Base-by-base conservation (phyloP, 805 yeast species). In the Brettanomyces nanus region DNA sequence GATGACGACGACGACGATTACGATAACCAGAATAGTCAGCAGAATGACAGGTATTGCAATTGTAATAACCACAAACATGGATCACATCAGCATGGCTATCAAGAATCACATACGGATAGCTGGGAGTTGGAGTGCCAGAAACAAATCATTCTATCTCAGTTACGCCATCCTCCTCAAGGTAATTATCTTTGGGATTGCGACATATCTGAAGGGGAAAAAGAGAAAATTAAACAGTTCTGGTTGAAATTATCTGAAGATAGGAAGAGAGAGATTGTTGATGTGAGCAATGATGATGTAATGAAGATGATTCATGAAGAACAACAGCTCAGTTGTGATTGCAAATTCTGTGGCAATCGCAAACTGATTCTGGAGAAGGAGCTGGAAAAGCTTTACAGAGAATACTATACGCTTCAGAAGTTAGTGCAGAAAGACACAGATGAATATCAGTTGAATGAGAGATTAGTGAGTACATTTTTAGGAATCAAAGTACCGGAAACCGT, bases 261-360 rank as follows among this genome's bases (percentile, higher is more conserved):
- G 46, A 80, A 83, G 48, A 66, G 71, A 47, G 63, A 71, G 22
- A 68, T 86, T 19, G 70, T 84, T 22, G 68, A 71, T 48, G 72
- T 84, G 31, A 85, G 83, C 46, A 80, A 78, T 53, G 74, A 74
- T 33, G 77, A 84, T 29, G 77, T 87, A 1, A 66, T 83, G 59
- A 72, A 71, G 35, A 68, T 76, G 31, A 73, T 85, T 56, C 73
- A 71, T 43, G 76, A 70, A 42, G 77, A 76, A 51, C 80, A 75
- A 51, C 66, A 68, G 44, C 61, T 65, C 19, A 56, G 58, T 20
- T 87, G 95, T 55, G 69, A 75, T 41, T 89, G 96, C 54, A 63
- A 77, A 4, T 76, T 76, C 15, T 89, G 96, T 61, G 90, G 89
- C 2, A 71, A 84, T 33, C 79, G 82, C 47, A 76, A 80, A 49